Conservation (phyloP, 352 stramenopile genomes). For the Pythium pyrilobum region DNA sequence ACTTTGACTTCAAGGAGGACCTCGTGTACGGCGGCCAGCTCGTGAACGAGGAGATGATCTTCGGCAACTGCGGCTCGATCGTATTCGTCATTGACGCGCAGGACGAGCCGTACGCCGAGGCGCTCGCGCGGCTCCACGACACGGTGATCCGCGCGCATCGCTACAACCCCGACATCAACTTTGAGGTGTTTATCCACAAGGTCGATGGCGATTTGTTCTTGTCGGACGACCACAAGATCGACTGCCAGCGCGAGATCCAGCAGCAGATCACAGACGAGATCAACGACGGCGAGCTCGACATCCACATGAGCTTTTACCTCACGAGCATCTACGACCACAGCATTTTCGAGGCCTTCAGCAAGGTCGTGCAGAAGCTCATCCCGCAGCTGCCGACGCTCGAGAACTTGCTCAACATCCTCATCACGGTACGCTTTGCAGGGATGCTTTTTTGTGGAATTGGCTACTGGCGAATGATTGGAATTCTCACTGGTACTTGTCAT, state of each 20-base stretch:
- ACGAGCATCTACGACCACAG: constrained; percentile 94
- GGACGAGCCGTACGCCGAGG: constrained; percentile 89
- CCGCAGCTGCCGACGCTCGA: constrained; percentile 96
- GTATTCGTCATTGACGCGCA: constrained; percentile 99
- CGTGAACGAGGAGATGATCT: constrained; percentile 91
- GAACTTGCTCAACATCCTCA: constrained; percentile 98
- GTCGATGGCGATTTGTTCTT: constrained; percentile 98
- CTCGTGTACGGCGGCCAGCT: constrained; percentile 85
- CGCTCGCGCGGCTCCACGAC: constrained; percentile 83
- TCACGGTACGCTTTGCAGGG: constrained; percentile 43
- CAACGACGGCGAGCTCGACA: constrained; percentile 90
- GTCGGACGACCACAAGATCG: constrained; percentile 97
- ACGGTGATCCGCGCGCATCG: constrained; percentile 80
- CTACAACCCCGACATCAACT: constrained; percentile 95
- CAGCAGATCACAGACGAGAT: constrained; percentile 96
- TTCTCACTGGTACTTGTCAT: no score
- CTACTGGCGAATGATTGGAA: no score
- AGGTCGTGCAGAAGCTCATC: constrained; percentile 98
- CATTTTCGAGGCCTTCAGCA: constrained; percentile 96
- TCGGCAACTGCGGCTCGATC: constrained; percentile 89
- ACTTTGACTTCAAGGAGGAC: constrained; percentile 91
- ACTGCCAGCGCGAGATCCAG: constrained; percentile 97
- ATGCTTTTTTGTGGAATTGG: background rate
- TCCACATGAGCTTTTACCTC: constrained; percentile 91
- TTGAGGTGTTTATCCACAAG: constrained; percentile 99